phyloP scores from a whole-genome alignment of 305 asterid species.

The Solanum chacoense region DNA sequence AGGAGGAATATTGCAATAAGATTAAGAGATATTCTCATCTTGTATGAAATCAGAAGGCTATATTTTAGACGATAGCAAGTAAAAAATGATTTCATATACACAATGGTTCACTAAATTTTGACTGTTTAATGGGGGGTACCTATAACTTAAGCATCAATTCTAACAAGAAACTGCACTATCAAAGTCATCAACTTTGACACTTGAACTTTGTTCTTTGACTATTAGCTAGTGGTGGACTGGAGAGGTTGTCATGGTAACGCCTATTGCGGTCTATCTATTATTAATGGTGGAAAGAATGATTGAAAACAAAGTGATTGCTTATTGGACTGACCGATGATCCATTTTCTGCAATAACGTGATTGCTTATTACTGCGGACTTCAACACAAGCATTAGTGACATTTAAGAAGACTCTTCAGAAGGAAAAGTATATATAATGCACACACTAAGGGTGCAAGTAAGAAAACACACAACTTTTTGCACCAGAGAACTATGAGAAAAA shows the following conservation, averaged over 20 bases:
- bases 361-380: neutral
- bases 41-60: neutral
- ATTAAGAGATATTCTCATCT: neutral
- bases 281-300: neutral
- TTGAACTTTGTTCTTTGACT: neutral
- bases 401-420: neutral
- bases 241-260: neutral
- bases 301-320: neutral
- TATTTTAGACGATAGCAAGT: neutral
- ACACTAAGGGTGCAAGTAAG: neutral
- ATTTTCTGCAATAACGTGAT: neutral
- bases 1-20: neutral
- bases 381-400: neutral
- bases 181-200: neutral
- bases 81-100: neutral
- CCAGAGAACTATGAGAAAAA: neutral
- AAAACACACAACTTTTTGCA: neutral
- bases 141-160: neutral
- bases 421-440: neutral
- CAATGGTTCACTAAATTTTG: neutral
- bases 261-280: neutral
- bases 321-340: neutral
- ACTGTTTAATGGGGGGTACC: neutral
- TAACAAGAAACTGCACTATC: neutral
- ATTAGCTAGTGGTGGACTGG: neutral